Evolutionary conservation across 2,329 filamentous ascomycete species (phyloP), one percentile per base, ranked within the genome.

Genomic region (Aureobasidium sp.): DNA sequence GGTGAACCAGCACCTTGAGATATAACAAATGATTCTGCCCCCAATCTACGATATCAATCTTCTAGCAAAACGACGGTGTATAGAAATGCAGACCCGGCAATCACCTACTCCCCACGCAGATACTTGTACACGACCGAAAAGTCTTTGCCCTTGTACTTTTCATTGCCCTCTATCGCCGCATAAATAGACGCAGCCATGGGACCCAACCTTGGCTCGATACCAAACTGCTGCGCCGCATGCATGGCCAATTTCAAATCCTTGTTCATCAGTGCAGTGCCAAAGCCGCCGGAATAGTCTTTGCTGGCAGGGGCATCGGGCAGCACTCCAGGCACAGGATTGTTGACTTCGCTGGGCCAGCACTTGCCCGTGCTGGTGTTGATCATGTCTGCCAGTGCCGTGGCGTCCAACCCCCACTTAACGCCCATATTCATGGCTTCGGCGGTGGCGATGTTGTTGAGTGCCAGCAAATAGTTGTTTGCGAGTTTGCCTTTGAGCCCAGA

Each of bases 381-480:
- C 75, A 99, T 86, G 57, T 87, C 86, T 0, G 90, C 89, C 1
- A 99, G 81, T 8, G 85, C 86, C 64, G 82, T 84, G 0, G 84
- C 79, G 62, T 87, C 80, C 9, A 87, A 77, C 1, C 85, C 85
- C 81, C 83, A 86, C 55, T 80, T 77, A 41, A 86, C 79, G 5
- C 84, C 85, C 71, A 87, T 79, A 64, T 84, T 85, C 84, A 87
- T 86, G 7, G 84, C 85, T 70, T 87, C 85, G 3, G 83, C 83
- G 0, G 84, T 85, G 2, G 84, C 85, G 63, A 87, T 91, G 76
- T 99, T 99, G 79, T 91, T 95, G 68, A 97, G 86, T 4, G 92
- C 93, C 3, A 99, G 81, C 31, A 97, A 84, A 74, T 99, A 99
- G 76, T 99, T 99, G 78, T 99, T 99, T 59, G 93, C 92, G 36